phyloP scores from a whole-genome alignment of 2,329 filamentous ascomycete species.

The Nannizzia gypsea region DNA sequence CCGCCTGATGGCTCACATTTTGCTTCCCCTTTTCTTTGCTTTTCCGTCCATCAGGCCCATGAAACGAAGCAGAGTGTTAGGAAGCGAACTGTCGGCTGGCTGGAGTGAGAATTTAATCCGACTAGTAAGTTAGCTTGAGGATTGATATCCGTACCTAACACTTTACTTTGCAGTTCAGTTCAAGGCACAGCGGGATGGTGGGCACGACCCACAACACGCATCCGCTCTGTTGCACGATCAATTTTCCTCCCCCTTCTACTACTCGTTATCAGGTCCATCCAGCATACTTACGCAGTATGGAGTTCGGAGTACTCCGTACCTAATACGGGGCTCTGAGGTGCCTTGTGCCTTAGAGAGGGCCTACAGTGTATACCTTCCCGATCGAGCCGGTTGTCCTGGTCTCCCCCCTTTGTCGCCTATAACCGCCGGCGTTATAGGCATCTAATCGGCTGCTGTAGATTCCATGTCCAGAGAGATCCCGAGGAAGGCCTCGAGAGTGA shows the following conservation, averaged over 20 bases:
- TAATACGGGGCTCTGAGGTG: background rate
- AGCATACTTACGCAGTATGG: no score
- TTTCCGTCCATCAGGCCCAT: background rate
- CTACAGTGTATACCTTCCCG: background rate
- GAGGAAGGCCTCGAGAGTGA: background rate
- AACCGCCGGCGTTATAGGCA: background rate
- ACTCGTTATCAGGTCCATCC: background rate
- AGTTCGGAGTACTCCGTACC: background rate
- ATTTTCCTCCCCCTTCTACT: background rate
- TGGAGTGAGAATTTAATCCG: background rate
- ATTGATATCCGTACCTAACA: no score
- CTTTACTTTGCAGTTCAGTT: background rate
- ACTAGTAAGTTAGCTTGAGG: background rate
- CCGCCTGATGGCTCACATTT: conserved; percentile 1
- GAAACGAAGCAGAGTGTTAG: background rate
- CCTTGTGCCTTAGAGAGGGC: background rate
- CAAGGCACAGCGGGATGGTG: background rate
- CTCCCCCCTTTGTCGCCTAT: background rate
- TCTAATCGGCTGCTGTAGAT: background rate
- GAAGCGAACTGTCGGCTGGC: background rate
- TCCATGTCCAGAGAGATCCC: background rate
- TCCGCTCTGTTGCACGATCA: background rate
- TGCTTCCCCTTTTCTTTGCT: background rate
- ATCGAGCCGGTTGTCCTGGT: background rate
- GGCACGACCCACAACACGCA: background rate